Evolutionary conservation across 2,329 filamentous ascomycete species (phyloP).

Genomic region (Alternaria arborescens): DNA sequence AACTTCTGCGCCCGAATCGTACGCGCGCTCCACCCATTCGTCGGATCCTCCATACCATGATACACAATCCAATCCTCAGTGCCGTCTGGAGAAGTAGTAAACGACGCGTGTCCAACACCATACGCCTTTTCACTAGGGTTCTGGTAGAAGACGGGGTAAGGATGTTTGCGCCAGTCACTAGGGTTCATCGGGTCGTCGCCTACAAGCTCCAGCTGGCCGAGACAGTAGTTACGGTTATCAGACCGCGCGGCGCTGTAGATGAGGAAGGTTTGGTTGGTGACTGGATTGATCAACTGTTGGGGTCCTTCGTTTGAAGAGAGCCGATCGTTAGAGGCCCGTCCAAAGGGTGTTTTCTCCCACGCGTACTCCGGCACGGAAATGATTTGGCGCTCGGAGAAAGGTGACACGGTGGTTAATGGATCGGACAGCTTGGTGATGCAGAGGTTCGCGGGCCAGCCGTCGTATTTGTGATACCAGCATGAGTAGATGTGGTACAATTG

Average conservation of each 20-base stretch:
- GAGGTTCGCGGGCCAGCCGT: conserved; percentile 61
- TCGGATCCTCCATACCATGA: conserved; percentile 61
- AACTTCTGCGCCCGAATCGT: conserved; percentile 61
- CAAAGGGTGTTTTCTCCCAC: conserved; percentile 63
- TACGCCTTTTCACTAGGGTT: conserved; percentile 56
- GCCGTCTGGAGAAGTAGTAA: conserved; percentile 58
- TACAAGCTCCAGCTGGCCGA: conserved; percentile 60
- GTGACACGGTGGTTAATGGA: conserved; percentile 58
- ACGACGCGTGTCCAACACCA: conserved; percentile 62
- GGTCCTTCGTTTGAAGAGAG: conserved; percentile 61
- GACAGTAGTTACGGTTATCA: conserved; percentile 64
- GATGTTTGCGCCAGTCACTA: conserved; percentile 58
- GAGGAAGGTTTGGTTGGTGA: conserved; percentile 59
- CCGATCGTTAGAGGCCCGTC: conserved; percentile 56
- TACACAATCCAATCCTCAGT: conserved; percentile 63
- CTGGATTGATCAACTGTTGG: conserved; percentile 59
- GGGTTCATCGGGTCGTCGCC: conserved; percentile 61
- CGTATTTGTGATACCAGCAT: conserved; percentile 55
- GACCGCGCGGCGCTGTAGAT: conserved; percentile 60
- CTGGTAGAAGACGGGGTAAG: conserved; percentile 59
- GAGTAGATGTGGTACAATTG: conserved; percentile 52
- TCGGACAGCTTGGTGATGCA: conserved; percentile 61
- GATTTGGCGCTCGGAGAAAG: conserved; percentile 58
- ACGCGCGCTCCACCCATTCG: conserved; percentile 57
- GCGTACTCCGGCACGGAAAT: conserved; percentile 58